Evolutionary conservation across 2,329 filamentous ascomycete genomes (phyloP), one percentile per base, ranked within the genome.

Genomic region (Cercospora berteroae): DNA sequence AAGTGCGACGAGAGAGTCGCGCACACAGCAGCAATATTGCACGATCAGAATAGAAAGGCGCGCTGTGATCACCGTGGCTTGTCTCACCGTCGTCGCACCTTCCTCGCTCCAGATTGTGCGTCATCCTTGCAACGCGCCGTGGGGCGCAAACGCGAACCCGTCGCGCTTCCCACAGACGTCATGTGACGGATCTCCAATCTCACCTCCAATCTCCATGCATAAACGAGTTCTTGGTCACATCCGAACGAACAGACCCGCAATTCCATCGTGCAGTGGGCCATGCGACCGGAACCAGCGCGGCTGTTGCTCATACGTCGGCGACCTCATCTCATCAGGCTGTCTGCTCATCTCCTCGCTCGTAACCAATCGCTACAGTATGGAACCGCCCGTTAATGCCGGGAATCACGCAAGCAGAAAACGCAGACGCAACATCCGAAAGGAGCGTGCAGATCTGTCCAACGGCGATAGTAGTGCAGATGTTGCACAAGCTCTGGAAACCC

Each of bases 231-330:
- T 18, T 48, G 36, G 36, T 42, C 36, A 20, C 42, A 48, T 48
- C 42, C 10, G 42, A 48, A 18, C 39, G 31, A 60, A 39, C 33
- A 25, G 58, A 60, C 36, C 58, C 58, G 36, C 58, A 60, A 44
- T 60, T 36, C 25, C 31, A 39, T 39, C 58, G 58, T 60, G 58
- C 58, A 60, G 33, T 42, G 13, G n/a, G 18, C 58, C 58, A 60
- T 23, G 18, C n/a, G 36, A 16, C 36, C 33, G 58, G 56, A 58
- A 58, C 29, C 25, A 33, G 29, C 56, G 29, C 25, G 18, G 58
- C 58, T 39, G 58, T 60, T 60, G 58, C 18, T 23, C 42, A 23
- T 48, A 18, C n/a, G n/a, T 23, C 42, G 42, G 42, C 42, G 42
- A 44, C 18, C 36, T 60, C 58, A 60, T 60, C 58, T 60, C 58